Evolutionary conservation across 768 basidiomycete genomes (phyloP), one percentile per base, ranked within the genome.

Genomic region (Coprinellus aureogranulatus): DNA sequence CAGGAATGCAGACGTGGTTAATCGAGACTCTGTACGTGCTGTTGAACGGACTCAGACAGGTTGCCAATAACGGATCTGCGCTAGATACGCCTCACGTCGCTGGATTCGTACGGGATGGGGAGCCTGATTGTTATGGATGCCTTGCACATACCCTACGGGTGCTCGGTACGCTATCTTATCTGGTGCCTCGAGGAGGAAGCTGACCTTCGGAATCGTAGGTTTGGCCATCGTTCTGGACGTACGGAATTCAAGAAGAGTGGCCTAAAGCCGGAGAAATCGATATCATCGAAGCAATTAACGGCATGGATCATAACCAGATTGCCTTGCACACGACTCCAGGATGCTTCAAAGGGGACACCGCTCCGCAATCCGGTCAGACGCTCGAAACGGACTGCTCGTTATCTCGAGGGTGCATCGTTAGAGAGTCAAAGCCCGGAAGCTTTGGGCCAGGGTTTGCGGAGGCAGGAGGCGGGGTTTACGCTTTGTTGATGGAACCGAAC

Each of bases 281-380:
- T 64, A 89, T 91, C 30, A 84, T 94, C 55, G 94, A 95, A 69
- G 89, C 84, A 10, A 90, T 94, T 61, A 94, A 96, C 71, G 64
- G 80, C 51, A 82, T 86, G 70, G 70, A 73, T 8, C 72, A 77
- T 61, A 92, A 92, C 62, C 90, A 91, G 66, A 83, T 89, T 73
- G 82, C 92, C 0, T 72, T 94, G n/a, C 93, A 94, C 67, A 88
- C 90, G 0, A 78, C 68, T 0, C 66, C 65, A 2, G 79, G 79
- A 2, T 81, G 79, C 61, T 60, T 66, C 11, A 75, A 75, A 48
- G 61, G 60, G 67, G 59, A 69, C 66, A 59, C 75, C 64, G 50
- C 72, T 60, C 30, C 68, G 67, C 68, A 83, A 76, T 71, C 79
- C 16, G 87, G 86, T 31, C 72, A 65, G 3, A 76, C 82, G 0